Evolutionary conservation across 148 eudicot species (phyloP), one percentile per base, ranked within the genome.

Genomic region (Silene latifolia): DNA sequence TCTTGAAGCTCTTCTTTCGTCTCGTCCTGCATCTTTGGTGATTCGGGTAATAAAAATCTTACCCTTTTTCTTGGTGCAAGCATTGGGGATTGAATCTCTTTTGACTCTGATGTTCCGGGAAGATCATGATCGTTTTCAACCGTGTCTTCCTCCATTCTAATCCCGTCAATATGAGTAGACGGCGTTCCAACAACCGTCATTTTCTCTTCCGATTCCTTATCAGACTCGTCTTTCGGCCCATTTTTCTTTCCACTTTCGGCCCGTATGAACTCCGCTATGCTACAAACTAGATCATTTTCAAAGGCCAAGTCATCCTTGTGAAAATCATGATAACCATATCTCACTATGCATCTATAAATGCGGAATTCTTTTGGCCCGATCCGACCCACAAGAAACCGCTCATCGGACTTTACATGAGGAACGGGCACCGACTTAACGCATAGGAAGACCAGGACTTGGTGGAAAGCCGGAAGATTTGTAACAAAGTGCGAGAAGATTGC

Each of bases 401-500:
- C 99, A 58, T 89, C 87, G 7, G 89, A 85, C 69, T 67, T 82
- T 15, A 95, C 97, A 46, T 89, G 99, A 0, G 99, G 99, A 9
- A 95, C 82, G 0, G 94, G 91, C 61, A 95, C 96, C 0, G 87
- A 86, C 63, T 92, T 95, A 19, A 95, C 84, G 73, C 99, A 95
- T 0, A 95, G 85, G 71, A 95, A 92, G 27, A 95, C 84, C 4
- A 95, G 80, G 27, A 95, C 93, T 80, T 92, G 92, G 80, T 95
- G 99, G 81, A 95, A 95, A 62, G 99, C 99, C 0, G 99, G 99
- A 54, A 92, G 96, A 80, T 95, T 92, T 67, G 99, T 90, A 72
- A 95, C 97, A 54, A 95, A 95, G 62, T 95, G 99, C 69, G 97
- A 90, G 87, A 95, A 95, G 59, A 92, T 92, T 13, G 94, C 93